These are phyloP conservation scores for Camellia lanceoleosa DNA, from an alignment of 148 eudicot species.

Conservation along the genomic window DNA sequence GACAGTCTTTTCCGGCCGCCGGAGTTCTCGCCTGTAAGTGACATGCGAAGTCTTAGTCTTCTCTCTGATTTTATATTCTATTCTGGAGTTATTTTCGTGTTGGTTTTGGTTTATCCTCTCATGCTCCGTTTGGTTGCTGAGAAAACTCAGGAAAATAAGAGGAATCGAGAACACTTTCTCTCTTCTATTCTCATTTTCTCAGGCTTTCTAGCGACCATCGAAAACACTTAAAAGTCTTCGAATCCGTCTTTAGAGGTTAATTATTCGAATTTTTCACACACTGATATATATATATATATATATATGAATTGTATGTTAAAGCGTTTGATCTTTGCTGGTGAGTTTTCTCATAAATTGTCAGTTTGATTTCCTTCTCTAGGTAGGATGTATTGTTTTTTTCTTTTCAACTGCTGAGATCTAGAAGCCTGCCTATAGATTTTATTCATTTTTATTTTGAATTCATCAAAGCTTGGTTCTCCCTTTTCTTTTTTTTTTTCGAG, in stretches of 20 bases:
- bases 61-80: background rate
- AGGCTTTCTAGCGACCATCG: background rate
- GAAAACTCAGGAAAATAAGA: background rate
- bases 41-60: background rate
- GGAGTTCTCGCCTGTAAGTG: slow-evolving; percentile 8
- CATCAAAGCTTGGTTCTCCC: background rate
- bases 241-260: too few species aligned
- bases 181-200: background rate
- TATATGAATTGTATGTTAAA: background rate
- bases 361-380: background rate
- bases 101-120: background rate
- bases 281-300: too few species aligned
- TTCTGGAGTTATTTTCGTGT: background rate
- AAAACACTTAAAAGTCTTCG: background rate
- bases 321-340: background rate
- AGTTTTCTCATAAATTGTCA: background rate
- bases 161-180: background rate
- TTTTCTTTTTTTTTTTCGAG: background rate
- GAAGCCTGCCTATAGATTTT: background rate
- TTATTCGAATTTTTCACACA: too few species aligned
- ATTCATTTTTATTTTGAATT: background rate
- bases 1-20: background rate
- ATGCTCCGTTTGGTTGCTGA: slow-evolving; percentile 7
- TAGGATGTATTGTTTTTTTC: background rate
- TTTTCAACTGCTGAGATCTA: background rate